phyloP scores from a whole-genome alignment of 176 grass and related monocot genomes.

The Secale cereale region DNA sequence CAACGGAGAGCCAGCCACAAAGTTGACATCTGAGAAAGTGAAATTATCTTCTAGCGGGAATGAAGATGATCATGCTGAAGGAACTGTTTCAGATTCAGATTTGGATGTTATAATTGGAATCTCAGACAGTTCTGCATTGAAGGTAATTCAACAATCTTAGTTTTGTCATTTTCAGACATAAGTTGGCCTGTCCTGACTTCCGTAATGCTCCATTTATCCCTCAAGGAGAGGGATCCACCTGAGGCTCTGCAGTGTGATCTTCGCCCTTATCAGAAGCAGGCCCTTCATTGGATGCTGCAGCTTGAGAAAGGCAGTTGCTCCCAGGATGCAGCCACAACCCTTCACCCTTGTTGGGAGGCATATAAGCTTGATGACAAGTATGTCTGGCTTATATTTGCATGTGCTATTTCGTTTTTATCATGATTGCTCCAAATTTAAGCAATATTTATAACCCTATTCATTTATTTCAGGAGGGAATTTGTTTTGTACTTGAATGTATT shows the following conservation, averaged over 20 bases:
- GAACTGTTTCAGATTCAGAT: constrained; percentile 71
- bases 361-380: constrained; percentile 84
- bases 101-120: constrained; percentile 83
- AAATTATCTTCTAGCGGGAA: constrained; percentile 50
- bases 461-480: constrained; percentile 65
- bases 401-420: constrained; percentile 5
- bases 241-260: constrained; percentile 72
- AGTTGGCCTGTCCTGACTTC: constrained; percentile 29
- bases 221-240: constrained; percentile 68
- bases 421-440: background rate
- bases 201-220: constrained; percentile 9
- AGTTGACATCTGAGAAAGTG: constrained; percentile 54
- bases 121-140: constrained; percentile 61
- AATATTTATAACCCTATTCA: constrained; percentile 10
- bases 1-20: constrained; percentile 12
- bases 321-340: constrained; percentile 68
- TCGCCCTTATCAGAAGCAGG: constrained; percentile 93
- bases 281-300: constrained; percentile 93
- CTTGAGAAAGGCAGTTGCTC: constrained; percentile 72
- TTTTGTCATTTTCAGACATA: constrained; percentile 1
- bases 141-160: constrained; percentile 44
- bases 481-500: constrained; percentile 90
- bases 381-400: constrained; percentile 18
- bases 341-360: constrained; percentile 97
- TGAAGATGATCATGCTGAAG: constrained; percentile 53